Base-by-base conservation (phyloP, 2,329 filamentous ascomycete genomes). In the Catunica adiposa region DNA sequence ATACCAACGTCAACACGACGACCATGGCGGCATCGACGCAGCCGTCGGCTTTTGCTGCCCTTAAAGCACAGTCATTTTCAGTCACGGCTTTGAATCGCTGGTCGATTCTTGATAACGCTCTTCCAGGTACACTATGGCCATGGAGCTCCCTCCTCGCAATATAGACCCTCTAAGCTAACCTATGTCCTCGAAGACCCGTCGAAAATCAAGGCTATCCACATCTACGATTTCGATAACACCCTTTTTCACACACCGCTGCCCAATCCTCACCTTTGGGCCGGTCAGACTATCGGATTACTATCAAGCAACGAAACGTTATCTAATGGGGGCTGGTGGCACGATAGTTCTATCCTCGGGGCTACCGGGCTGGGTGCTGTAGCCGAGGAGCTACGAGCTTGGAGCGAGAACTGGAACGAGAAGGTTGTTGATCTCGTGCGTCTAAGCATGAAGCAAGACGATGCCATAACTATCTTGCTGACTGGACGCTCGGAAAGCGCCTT, bases 221-320 rank as follows among this genome's bases (percentile, higher is more conserved):
- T 98, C 62, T 97, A 97, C 71, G 92, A 98, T 68, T 98, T 97
- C 68, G 92, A 98, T 69, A 97, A 98, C 65, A 97, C 90, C 38
- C 71, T 98, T 51, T 98, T 98, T 72, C 82, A 83, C 63, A 94
- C 86, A 14, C 92, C 92, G 4, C 72, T 95, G 1, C 92, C 92
- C 1, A 97, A 96, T 64, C 80, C 82, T 2, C 83, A 88, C 62
- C 68, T 98, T 64, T 98, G 92, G 92, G 84, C 83, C 61, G 78
- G 79, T 1, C 73, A 76, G 31, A 90, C 88, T 0, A 80, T 94
- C 52, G 87, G 88, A 51, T 76, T 82, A 59, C 74, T 98, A 9
- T 81, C 85, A 59, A 82, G 76, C 50, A 82, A 85, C 61, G 85
- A 94, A 61, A 75, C 78, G 54, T 86, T 97, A 62, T 72, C 81